Evolutionary conservation across 169 alveolate species (phyloP).

Genomic region (Eimeria sp.): DNA sequence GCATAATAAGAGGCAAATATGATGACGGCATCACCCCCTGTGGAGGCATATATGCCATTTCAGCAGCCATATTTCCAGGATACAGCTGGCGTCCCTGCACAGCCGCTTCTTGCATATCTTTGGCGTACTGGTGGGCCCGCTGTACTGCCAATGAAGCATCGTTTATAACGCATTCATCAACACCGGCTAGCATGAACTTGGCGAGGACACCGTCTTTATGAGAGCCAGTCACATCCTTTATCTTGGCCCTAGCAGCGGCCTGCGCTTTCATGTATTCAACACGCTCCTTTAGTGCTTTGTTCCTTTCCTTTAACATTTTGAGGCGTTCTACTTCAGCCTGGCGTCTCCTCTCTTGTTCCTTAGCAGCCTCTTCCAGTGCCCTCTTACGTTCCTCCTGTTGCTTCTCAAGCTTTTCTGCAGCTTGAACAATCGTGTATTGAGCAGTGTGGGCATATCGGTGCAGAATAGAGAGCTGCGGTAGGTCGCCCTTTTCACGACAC

Average conservation of each 20-base stretch:
- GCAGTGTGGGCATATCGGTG: constrained; percentile 80
- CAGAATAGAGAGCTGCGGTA: constrained; percentile 42
- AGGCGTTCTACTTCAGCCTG: constrained; percentile 51
- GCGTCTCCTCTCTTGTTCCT: constrained; percentile 22
- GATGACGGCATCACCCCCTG: constrained; percentile 57
- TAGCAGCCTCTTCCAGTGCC: constrained; percentile 46
- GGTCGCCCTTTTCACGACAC: constrained; percentile 27
- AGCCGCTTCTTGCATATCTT: constrained; percentile 76
- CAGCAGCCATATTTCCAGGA: constrained; percentile 61
- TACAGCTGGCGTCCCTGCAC: constrained; percentile 73
- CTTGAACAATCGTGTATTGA: constrained; percentile 52
- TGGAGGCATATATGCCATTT: constrained; percentile 75
- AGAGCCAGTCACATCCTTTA: constrained; percentile 26
- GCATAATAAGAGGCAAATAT: constrained; percentile 76
- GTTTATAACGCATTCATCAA: constrained; percentile 20
- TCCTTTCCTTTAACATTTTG: constrained; percentile 44
- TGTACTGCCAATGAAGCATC: constrained; percentile 60
- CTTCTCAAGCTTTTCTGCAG: constrained; percentile 62
- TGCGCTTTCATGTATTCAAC: constrained; percentile 64
- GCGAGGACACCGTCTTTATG: constrained; percentile 36
- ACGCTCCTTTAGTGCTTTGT: neutral
- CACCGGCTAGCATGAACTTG: constrained; percentile 64
- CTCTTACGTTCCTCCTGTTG: neutral
- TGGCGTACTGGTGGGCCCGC: constrained; percentile 74
- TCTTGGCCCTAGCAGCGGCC: constrained; percentile 3